Evolutionary conservation across 345 rosid genomes (phyloP).

Genomic region (Arabidopsis suecica): DNA sequence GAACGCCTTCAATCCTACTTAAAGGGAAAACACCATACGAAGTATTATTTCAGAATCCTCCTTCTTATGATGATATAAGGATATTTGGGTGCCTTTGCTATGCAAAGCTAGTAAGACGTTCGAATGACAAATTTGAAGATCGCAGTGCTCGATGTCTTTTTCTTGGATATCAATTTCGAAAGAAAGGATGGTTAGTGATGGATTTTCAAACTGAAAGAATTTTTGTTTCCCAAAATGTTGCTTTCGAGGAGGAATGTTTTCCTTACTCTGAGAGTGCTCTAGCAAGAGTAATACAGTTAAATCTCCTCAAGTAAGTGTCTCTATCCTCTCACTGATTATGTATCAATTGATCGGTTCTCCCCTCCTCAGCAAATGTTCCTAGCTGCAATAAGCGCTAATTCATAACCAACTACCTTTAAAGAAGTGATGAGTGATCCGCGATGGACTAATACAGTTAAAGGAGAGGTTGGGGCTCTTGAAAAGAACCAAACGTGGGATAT

Average conservation of each 20-base stretch:
- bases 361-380: too few species aligned
- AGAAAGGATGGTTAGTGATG: background rate
- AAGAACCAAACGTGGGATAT: too few species aligned
- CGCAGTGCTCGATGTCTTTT: background rate
- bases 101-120: too few species aligned
- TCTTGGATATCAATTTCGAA: background rate
- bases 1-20: background rate
- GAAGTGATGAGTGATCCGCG: too few species aligned
- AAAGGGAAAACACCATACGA: background rate
- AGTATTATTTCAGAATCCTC: background rate
- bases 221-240: background rate
- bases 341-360: too few species aligned
- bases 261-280: background rate
- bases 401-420: too few species aligned
- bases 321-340: too few species aligned
- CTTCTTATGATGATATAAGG: background rate
- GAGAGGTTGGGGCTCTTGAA: too few species aligned
- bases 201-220: background rate
- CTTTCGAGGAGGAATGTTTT: background rate
- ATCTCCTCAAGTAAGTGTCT: too few species aligned
- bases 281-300: too few species aligned
- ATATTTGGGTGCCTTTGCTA: background rate
- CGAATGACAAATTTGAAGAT: background rate
- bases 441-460: too few species aligned
- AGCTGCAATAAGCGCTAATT: too few species aligned